phyloP scores from a whole-genome alignment of 257 asterid genomes.

The Ballota nigra region DNA sequence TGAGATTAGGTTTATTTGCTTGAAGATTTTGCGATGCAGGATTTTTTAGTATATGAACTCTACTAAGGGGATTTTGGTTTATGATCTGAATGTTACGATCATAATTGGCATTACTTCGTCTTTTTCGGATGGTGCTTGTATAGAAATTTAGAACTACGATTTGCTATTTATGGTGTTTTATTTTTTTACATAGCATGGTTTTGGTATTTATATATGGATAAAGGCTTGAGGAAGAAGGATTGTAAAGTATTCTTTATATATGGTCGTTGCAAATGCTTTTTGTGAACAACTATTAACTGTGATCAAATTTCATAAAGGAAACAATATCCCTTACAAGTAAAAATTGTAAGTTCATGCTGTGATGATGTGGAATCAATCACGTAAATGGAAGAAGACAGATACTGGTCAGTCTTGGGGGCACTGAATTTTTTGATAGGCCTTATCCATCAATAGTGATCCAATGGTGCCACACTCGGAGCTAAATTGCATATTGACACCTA shows the following conservation, averaged over 20 bases:
- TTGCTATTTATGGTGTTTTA: not conserved
- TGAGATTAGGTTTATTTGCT: not conserved
- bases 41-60: not conserved
- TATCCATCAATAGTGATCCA: not conserved
- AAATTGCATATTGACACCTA: not conserved
- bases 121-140: not conserved
- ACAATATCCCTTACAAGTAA: not conserved
- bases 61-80: constrained; percentile 10
- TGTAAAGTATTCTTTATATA: not conserved
- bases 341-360: not conserved
- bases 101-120: not conserved
- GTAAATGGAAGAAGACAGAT: not conserved
- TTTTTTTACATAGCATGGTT: not conserved
- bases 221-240: not conserved
- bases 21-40: not conserved
- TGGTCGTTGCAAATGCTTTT: not conserved
- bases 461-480: not conserved
- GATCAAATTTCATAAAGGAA: not conserved
- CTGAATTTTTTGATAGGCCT: not conserved
- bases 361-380: not conserved
- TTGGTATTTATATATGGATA: not conserved
- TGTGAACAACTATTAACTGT: not conserved
- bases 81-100: not conserved
- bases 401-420: not conserved
- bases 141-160: not conserved